Evolutionary conservation across 345 rosid species (phyloP), one percentile per base, ranked within the genome.

Genomic region (Lagerstroemia speciosa): DNA sequence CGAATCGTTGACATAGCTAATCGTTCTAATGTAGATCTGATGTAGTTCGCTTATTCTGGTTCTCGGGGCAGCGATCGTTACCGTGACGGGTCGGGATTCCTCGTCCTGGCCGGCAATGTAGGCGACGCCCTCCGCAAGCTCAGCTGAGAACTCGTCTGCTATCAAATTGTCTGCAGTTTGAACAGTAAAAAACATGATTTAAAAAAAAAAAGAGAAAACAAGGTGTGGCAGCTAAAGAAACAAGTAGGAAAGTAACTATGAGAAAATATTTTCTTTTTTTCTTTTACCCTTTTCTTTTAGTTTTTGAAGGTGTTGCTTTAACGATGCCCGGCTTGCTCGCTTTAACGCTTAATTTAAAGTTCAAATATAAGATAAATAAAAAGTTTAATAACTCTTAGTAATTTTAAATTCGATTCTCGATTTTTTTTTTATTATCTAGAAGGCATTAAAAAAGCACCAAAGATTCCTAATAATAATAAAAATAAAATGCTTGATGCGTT

Each of bases 141-240:
- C 97, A 58, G 86, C 79, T 9, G 97, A 87, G 86, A 94, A 91
- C 79, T 94, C 98, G 45, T 94, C 99, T 9, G 98, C 98, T 62
- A 92, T 89, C 67, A 94, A 65, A 66, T 76, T 77, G 9, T 89
- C 99, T 94, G 79, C 17, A 62, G 58, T 62, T 58, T 48, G 16
- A 34, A 71, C 61, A 68, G 32, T 52, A 11, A 46, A 65, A 53
- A 5, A 45, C 46, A 34, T 5, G 20, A 34, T 0, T 32, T 34
- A 33, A 15, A 65, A 19, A 24, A 48, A 16, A 19, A 57, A 24
- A 5, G 6, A 40, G 27, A 33, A 6, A 5, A 40, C 19, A 30
- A 53, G 31, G 2, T 29, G 24, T 61, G 50, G 27, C 2, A 6
- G 43, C 62, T 12, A 24, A 53, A 22, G 55, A 48, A 62, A 61